Evolutionary conservation across 179 eudicot species (phyloP).

Genomic region (Actinidia chinensis): DNA sequence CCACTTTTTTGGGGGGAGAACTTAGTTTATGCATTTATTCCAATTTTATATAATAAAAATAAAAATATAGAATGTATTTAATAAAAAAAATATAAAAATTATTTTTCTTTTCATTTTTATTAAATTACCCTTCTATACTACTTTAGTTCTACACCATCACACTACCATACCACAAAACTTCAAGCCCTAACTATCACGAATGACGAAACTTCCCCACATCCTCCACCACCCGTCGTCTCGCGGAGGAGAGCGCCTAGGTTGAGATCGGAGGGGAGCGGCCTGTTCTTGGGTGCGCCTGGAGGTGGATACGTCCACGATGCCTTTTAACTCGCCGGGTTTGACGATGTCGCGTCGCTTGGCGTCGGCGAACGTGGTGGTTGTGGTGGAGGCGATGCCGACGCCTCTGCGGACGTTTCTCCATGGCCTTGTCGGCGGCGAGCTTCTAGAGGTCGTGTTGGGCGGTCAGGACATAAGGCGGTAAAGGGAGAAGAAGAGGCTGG

Average conservation of each 20-base stretch:
- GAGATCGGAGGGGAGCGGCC: conserved; percentile 55
- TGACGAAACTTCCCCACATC: conserved; percentile 31
- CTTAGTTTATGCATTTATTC: too few species aligned
- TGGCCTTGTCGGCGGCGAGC: conserved; percentile 88
- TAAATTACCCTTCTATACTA: too few species aligned
- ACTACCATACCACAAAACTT: too few species aligned
- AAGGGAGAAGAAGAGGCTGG: too few species aligned
- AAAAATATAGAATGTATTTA: too few species aligned
- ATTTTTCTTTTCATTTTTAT: too few species aligned
- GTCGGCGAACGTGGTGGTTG: conserved; percentile 88
- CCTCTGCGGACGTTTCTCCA: conserved; percentile 70
- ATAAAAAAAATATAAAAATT: too few species aligned
- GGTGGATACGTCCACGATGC: conserved; percentile 87
- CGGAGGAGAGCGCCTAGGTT: conserved; percentile 80
- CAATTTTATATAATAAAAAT: too few species aligned
- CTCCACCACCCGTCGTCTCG: conserved; percentile 94
- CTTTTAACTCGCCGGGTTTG: conserved; percentile 42
- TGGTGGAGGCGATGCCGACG: conserved; percentile 66
- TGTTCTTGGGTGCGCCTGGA: conserved; percentile 82
- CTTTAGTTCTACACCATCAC: too few species aligned
- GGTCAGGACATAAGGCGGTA: conserved; percentile 28
- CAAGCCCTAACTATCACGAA: too few species aligned
- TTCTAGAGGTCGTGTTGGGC: conserved; percentile 74
- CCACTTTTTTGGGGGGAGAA: too few species aligned
- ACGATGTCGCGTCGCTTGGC: conserved; percentile 67